phyloP scores from a whole-genome alignment of 805 yeast genomes.

The Blastobotrys mokoenaii region DNA sequence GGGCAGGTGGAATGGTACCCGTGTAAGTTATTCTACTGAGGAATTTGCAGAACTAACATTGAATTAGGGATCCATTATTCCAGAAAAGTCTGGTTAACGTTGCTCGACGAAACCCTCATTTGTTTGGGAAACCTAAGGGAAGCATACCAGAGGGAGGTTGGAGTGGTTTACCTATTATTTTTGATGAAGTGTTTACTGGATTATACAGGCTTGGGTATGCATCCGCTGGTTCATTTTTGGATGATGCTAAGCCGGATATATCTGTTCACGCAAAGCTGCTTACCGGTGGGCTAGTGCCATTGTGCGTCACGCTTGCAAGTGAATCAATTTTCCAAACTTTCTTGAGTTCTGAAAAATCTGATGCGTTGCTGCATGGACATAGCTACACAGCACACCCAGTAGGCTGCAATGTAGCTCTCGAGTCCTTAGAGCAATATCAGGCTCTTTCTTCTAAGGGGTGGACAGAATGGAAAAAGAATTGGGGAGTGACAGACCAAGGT shows the following conservation, averaged over 20 bases:
- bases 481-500: too few relatives aligned
- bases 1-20: constrained; percentile 23
- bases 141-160: constrained; percentile 5
- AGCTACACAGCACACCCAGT: constrained; percentile 23
- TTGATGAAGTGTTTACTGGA: constrained; percentile 23
- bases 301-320: constrained; percentile 19
- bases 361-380: constrained; percentile 23
- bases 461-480: not conserved
- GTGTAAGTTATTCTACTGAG: not conserved
- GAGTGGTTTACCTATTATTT: constrained; percentile 20
- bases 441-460: not conserved
- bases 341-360: constrained; percentile 16
- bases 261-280: constrained; percentile 22
- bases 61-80: constrained; percentile 15
- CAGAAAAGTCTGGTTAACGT: constrained; percentile 18
- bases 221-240: constrained; percentile 13
- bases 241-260: constrained; percentile 18
- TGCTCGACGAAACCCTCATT: constrained; percentile 6
- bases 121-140: not conserved
- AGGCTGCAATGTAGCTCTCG: constrained; percentile 20
- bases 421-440: constrained; percentile 11
- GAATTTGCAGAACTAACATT: too few relatives aligned
- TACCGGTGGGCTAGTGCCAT: constrained; percentile 22
- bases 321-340: constrained; percentile 19
- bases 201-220: constrained; percentile 19